A percentile compares a stretch with the other conserved stretches of the same genome.
Evolutionary conservation across 2,329 filamentous ascomycete genomes (phyloP).

Genomic region (Colletotrichum higginsianum): DNA sequence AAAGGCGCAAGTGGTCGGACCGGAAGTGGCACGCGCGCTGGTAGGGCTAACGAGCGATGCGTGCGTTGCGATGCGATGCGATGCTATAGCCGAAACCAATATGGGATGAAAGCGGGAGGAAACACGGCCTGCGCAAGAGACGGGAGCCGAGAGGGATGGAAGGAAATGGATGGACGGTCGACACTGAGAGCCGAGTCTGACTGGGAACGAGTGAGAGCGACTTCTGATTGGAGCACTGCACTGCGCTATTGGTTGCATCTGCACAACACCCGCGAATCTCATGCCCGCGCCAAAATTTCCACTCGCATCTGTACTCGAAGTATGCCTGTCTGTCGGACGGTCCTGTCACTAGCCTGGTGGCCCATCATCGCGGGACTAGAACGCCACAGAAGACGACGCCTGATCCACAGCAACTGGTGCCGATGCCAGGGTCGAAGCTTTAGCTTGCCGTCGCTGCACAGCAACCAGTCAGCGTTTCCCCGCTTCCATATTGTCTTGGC

Average conservation of each 20-base stretch:
- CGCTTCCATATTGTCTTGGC: slow-evolving; percentile 19
- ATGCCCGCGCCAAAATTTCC: slow-evolving; percentile 7
- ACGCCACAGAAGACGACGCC: not conserved
- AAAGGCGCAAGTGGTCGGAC: not conserved
- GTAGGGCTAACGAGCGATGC: slow-evolving; percentile 12
- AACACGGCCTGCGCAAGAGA: slow-evolving; percentile 18
- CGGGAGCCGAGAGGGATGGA: slow-evolving; percentile 15
- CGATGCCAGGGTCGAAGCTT: slow-evolving; percentile 35
- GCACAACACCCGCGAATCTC: not conserved
- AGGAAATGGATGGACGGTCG: slow-evolving; percentile 24
- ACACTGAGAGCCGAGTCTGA: slow-evolving; percentile 19
- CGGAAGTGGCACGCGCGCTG: not conserved
- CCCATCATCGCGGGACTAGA: slow-evolving; percentile 22
- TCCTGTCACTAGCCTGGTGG: too few relatives aligned
- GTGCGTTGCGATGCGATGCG: not conserved
- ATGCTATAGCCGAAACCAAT: slow-evolving; percentile 13
- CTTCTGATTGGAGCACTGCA: slow-evolving; percentile 32
- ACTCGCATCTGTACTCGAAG: slow-evolving; percentile 9
- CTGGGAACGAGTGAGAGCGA: slow-evolving; percentile 16
- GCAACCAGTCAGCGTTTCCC: slow-evolving; percentile 33
- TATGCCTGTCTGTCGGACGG: not conserved
- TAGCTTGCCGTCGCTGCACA: slow-evolving; percentile 33
- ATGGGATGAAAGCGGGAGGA: slow-evolving; percentile 20
- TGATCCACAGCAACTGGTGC: slow-evolving; percentile 32
- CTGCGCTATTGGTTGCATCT: slow-evolving; percentile 22